These are phyloP conservation scores for Cordyceps cicadae DNA, from an alignment of 2,329 filamentous ascomycete species.

Conservation along the genomic window DNA sequence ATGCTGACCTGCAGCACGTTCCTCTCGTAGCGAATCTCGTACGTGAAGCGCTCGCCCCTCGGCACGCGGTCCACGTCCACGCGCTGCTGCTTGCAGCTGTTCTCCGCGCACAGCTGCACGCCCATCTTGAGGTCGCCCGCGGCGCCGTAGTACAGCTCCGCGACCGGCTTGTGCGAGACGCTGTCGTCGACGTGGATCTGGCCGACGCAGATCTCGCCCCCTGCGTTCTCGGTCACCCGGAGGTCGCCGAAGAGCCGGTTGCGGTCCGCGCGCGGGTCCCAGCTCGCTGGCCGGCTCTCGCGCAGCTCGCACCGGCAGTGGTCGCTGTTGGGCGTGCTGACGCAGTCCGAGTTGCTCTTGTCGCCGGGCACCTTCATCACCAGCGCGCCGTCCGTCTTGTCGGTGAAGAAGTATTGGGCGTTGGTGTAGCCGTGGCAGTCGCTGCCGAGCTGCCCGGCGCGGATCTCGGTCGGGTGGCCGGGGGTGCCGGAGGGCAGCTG, in stretches of 20 bases:
- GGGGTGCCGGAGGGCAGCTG: constrained; percentile 29
- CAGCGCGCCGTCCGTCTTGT: constrained; percentile 23
- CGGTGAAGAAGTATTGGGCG: constrained; percentile 28
- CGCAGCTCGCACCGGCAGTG: constrained; percentile 36
- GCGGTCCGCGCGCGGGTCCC: constrained; percentile 24
- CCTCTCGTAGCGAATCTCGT: constrained; percentile 29
- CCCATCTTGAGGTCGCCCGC: constrained; percentile 28
- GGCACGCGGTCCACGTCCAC: constrained; percentile 25
- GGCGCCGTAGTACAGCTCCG: constrained; percentile 30
- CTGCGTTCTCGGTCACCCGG: constrained; percentile 23
- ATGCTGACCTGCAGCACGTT: constrained; percentile 24
- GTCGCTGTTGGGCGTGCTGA: constrained; percentile 30
- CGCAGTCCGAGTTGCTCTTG: constrained; percentile 23
- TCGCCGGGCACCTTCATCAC: constrained; percentile 33
- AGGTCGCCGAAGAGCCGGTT: constrained; percentile 27
- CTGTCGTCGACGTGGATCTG: background rate
- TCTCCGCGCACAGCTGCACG: constrained; percentile 26
- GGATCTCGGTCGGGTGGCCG: constrained; percentile 17
- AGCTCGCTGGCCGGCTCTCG: constrained; percentile 24
- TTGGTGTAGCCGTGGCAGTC: constrained; percentile 28
- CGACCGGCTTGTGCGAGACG: constrained; percentile 29
- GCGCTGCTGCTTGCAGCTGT: constrained; percentile 23
- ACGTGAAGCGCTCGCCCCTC: constrained; percentile 26
- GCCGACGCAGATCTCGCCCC: background rate
- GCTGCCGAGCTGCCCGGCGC: constrained; percentile 21